Percentiles rank a stretch among this genome's conserved stretches.
Conservation (phyloP, 148 eudicot species). For the Vaccinium corymbosum region DNA sequence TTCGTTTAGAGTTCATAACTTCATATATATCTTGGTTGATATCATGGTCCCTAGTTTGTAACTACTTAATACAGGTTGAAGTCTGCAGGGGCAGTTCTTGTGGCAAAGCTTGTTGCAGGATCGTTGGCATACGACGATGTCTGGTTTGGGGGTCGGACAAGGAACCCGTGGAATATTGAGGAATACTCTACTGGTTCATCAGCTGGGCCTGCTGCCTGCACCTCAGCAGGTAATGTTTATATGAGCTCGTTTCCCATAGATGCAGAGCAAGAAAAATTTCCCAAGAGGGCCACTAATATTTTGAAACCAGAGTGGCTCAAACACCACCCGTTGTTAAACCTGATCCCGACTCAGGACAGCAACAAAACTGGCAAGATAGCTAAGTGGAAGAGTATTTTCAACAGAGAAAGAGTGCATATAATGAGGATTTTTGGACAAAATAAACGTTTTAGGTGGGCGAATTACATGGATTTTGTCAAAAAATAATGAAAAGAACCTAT, state of each 20-base stretch:
- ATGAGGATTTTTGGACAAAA: not conserved
- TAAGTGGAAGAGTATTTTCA: not conserved
- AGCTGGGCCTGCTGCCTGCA: slow-evolving; percentile 88
- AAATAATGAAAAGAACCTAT: not conserved
- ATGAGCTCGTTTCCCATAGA: not conserved
- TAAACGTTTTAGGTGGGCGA: not conserved
- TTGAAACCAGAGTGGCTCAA: not conserved
- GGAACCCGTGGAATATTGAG: slow-evolving; percentile 96
- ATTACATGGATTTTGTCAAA: not conserved
- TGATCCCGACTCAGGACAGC: not conserved
- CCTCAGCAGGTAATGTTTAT: slow-evolving; percentile 68
- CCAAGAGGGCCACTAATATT: not conserved
- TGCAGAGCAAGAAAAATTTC: not conserved
- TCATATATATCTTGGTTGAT: not conserved
- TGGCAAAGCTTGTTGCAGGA: slow-evolving; percentile 79
- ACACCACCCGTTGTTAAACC: too few species aligned
- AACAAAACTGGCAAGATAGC: not conserved
- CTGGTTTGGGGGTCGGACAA: slow-evolving; percentile 94
- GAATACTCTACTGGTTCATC: slow-evolving; percentile 88
- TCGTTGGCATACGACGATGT: slow-evolving; percentile 89
- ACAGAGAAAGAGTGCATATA: not conserved
- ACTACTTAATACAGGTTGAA: slow-evolving; percentile 44
- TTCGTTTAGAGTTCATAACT: not conserved
- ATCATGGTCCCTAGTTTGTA: not conserved
- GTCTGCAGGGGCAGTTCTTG: slow-evolving; percentile 84